Evolutionary conservation across 202 grass and related monocot genomes (phyloP), one percentile per base, ranked within the genome.

Genomic region (Brachypodium distachyon): DNA sequence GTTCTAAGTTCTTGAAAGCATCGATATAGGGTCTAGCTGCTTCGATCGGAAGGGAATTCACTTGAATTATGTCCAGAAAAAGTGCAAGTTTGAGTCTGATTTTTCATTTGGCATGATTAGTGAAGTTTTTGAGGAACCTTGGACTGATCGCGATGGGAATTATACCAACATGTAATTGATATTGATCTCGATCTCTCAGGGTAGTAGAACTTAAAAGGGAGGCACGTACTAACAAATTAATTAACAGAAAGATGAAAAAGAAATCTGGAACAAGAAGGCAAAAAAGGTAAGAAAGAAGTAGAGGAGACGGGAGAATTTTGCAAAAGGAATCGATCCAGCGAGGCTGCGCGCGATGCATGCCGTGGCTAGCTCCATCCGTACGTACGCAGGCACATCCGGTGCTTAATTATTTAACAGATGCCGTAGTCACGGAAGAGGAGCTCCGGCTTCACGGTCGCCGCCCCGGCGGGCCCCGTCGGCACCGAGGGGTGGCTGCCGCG

Each of bases 341-440:
- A 74, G 23, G 57, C 40, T 22, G 18, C 34, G 13, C 46, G 55
- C 78, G 63, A 72, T 54, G 73, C 83, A 67, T 27, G 46, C 41
- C 70, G 19, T 40, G 41, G 34, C 32, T 55, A 73, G 83, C 63
- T 64, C 48, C 67, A 23, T 72, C 37, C 4, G 12, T 29, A 7
- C 19, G 28, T 36, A 7, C 58, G 4, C n/a, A n/a, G n/a, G n/a
- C n/a, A n/a, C n/a, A n/a, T 1, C n/a, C 19, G 26, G 28, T n/a
- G 41, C 57, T 62, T 43, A 72, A 50, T 51, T 56, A 61, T 49
- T 74, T 40, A 98, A 74, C 96, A 99, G 21, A 96, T 81, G 54
- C 92, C 85, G 47, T 96, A 93, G 74, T 96, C 96, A 33, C 80
- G 85, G 87, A 90, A 94, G 39, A 93, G 73, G 69, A 96, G 77